phyloP scores from a whole-genome alignment of 2,329 filamentous ascomycete species.

The Colletotrichum horii region DNA sequence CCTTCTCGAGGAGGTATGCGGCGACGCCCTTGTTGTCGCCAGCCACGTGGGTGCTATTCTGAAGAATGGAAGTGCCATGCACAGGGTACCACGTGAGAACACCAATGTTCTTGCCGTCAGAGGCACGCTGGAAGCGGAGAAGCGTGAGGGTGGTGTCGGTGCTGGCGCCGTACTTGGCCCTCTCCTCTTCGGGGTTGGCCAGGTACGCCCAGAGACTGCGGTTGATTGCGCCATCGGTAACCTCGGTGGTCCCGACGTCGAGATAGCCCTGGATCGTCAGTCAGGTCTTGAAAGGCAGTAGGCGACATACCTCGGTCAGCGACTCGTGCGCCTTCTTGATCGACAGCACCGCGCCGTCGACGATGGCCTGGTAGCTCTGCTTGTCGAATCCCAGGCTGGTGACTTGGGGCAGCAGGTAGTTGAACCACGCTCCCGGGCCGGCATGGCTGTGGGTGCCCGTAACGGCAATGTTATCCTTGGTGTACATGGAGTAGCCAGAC shows the following conservation, averaged over 20 bases:
- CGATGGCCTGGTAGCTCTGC: constrained; percentile 88
- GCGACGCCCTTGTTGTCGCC: constrained; percentile 98
- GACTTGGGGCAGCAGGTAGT: constrained; percentile 91
- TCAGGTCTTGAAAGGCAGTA: no score
- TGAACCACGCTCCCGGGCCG: constrained; percentile 90
- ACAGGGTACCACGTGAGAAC: constrained; percentile 91
- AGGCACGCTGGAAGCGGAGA: constrained; percentile 76
- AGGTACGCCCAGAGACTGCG: constrained; percentile 88
- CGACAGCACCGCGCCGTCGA: constrained; percentile 82
- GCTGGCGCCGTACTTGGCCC: constrained; percentile 66
- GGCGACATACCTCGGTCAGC: constrained; percentile 53
- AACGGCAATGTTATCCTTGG: constrained; percentile 81
- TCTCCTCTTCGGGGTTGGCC: constrained; percentile 80
- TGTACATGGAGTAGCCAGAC: constrained; percentile 75
- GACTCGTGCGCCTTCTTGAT: constrained; percentile 81
- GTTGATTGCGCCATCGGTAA: constrained; percentile 84
- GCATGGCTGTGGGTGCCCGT: constrained; percentile 94
- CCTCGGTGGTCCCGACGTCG: constrained; percentile 70
- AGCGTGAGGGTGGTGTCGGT: constrained; percentile 71
- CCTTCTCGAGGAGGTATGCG: constrained; percentile 81
- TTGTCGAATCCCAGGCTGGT: constrained; percentile 85
- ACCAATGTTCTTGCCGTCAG: constrained; percentile 78
- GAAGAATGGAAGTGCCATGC: constrained; percentile 88
- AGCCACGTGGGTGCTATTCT: constrained; percentile 88
- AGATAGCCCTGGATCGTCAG: constrained; percentile 61